Percentiles rank a stretch among this genome's conserved stretches.
Evolutionary conservation across 164 flowering plant species (phyloP).

Genomic region (Sedum album): DNA sequence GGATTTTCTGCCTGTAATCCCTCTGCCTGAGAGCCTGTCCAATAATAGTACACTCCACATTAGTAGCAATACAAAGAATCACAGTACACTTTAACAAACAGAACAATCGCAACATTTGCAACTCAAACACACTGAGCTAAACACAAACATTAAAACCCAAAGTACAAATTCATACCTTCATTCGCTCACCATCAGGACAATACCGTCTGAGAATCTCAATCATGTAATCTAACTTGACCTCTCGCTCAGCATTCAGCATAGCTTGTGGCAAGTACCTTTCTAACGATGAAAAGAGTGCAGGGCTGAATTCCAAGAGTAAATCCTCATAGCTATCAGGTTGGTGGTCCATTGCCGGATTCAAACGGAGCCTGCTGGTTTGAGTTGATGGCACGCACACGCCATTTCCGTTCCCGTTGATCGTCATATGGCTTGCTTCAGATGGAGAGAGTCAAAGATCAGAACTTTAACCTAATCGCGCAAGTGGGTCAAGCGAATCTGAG

Average conservation of each 20-base stretch:
- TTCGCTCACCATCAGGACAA: slow-evolving; percentile 63
- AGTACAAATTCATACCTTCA: slow-evolving; percentile 31
- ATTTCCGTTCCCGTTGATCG: slow-evolving; percentile 27
- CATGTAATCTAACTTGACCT: slow-evolving; percentile 64
- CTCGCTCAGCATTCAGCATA: slow-evolving; percentile 40
- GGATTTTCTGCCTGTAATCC: background rate
- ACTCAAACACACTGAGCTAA: no score
- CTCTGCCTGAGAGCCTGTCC: background rate
- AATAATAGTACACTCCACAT: background rate
- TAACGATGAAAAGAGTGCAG: slow-evolving; percentile 60
- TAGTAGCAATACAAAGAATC: background rate
- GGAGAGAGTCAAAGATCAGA: background rate
- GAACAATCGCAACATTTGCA: no score
- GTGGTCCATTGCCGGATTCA: slow-evolving; percentile 61
- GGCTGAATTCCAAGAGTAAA: slow-evolving; percentile 61
- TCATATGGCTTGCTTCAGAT: background rate
- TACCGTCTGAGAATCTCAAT: slow-evolving; percentile 54
- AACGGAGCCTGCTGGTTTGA: slow-evolving; percentile 37
- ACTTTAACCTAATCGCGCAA: background rate
- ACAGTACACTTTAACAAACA: no score
- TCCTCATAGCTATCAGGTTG: slow-evolving; percentile 79
- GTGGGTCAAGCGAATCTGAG: slow-evolving; percentile 1
- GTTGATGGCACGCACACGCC: slow-evolving; percentile 20
- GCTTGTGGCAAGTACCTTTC: slow-evolving; percentile 71
- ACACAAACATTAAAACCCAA: no score